Evolutionary conservation across 768 basidiomycete genomes (phyloP), one percentile per base, ranked within the genome.

Genomic region (Psilocybe cubensis): DNA sequence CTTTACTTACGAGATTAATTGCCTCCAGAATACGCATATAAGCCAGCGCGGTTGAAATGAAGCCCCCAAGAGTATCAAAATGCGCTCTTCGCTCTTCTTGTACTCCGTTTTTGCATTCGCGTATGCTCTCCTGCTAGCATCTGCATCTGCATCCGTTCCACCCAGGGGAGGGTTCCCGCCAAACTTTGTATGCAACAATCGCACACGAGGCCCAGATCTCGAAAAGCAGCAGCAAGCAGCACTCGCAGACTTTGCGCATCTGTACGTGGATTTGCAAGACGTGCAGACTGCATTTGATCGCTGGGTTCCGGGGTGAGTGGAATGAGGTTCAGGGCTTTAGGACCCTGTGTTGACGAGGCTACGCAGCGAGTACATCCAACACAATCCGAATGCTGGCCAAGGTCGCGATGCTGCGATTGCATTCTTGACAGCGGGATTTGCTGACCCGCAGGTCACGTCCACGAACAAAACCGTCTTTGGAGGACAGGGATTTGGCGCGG

Each of bases 381-480:
- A 56, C 38, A 56, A 56, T 28, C 55, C 55, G 28, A 49, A 49
- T n/a, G 55, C 55, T 1, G 35, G 35, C 9, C 55, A 56, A 50
- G 55, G 55, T 10, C 55, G 55, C 18, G 55, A 50, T 21, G 55
- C 55, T 7, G 55, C 55, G 4, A 56, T 56, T 17, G 35, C 46
- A 14, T 41, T 56, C 23, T 47, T 56, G 11, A 48, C 55, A 17
- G 55, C 55, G 4, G 55, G 55, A 7, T 56, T 56, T 20, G 47
- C 45, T 9, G 46, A 48, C 27, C 55, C 55, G 2, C 46, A 49
- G 28, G 55, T 56, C 27, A 48, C 46, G 8, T 49, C 55, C 8
- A 49, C 55, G 14, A 56, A 56, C 55, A 48, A 47, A 40, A 56
- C 55, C 21, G 55, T 48, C 9, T 56, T 56, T 40, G 55, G 35